These are phyloP conservation scores for Neopestalotiopsis clavispora DNA, from an alignment of 2,329 filamentous ascomycete genomes.

Conservation along the genomic window DNA sequence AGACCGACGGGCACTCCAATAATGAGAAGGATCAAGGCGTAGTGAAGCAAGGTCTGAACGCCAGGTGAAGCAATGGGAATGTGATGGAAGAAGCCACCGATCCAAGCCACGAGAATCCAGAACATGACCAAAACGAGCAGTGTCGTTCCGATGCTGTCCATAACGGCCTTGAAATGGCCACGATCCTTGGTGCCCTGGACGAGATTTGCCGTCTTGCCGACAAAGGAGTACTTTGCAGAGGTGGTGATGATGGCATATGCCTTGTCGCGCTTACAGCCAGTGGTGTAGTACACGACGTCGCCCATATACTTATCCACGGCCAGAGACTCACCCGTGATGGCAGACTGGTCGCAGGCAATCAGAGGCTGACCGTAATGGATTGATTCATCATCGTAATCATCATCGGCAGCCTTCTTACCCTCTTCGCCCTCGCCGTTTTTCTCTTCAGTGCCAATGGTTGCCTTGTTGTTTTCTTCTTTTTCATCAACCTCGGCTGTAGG, in stretches of 20 bases:
- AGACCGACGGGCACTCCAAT: slow-evolving; percentile 82
- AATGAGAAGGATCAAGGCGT: slow-evolving; percentile 73
- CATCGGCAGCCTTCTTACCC: slow-evolving; percentile 58
- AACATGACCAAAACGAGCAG: slow-evolving; percentile 78
- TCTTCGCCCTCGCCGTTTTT: slow-evolving; percentile 59
- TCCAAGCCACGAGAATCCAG: slow-evolving; percentile 77
- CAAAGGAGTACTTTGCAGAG: slow-evolving; percentile 74
- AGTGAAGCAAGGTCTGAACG: slow-evolving; percentile 67
- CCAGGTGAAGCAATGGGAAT: slow-evolving; percentile 65
- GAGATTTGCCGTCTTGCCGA: slow-evolving; percentile 75
- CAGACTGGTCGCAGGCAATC: slow-evolving; percentile 77
- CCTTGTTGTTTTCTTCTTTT: slow-evolving; percentile 42
- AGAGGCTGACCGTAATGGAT: slow-evolving; percentile 68
- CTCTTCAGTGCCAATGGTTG: slow-evolving; percentile 51
- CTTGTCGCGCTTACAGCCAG: slow-evolving; percentile 81
- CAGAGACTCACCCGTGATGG: slow-evolving; percentile 81
- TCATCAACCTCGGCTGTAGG: slow-evolving; percentile 22
- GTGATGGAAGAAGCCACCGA: slow-evolving; percentile 79
- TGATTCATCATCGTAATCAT: slow-evolving; percentile 54
- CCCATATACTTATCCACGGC: slow-evolving; percentile 82
- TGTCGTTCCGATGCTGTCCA: slow-evolving; percentile 79
- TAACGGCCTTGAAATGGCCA: slow-evolving; percentile 83
- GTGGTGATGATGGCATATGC: slow-evolving; percentile 72
- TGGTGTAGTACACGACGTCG: slow-evolving; percentile 78
- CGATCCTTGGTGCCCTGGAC: slow-evolving; percentile 77